Evolutionary conservation across 306 rosid genomes (phyloP).

Genomic region (Sicyos edulis): DNA sequence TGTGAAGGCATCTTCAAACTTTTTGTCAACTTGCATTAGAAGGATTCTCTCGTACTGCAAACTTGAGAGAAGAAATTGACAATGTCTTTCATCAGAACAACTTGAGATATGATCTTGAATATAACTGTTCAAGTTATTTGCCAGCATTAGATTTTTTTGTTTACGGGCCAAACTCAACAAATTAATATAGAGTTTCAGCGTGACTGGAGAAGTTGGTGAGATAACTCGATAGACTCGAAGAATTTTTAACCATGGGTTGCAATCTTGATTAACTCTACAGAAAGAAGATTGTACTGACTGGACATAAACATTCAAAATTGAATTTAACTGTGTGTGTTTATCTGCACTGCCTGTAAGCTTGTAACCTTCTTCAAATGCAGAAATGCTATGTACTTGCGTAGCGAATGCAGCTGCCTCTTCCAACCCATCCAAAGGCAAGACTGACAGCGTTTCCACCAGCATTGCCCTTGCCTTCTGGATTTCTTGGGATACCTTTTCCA

Average conservation of each 20-base stretch:
- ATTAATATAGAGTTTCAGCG: conserved; percentile 63
- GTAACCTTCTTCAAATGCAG: conserved; percentile 62
- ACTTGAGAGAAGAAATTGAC: conserved; percentile 45
- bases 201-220: conserved; percentile 55
- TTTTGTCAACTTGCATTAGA: conserved; percentile 70
- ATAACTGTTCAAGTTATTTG: conserved; percentile 54
- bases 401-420: conserved; percentile 75
- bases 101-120: conserved; percentile 44
- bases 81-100: conserved; percentile 46
- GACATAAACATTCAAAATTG: conserved; percentile 53
- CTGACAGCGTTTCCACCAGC: conserved; percentile 75
- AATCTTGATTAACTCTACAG: conserved; percentile 68
- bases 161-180: conserved; percentile 71
- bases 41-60: conserved; percentile 77
- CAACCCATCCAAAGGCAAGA: conserved; percentile 83
- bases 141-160: conserved; percentile 60
- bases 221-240: conserved; percentile 73
- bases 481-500: conserved; percentile 53
- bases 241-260: conserved; percentile 78
- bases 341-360: conserved; percentile 52
- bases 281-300: conserved; percentile 48
- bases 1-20: conserved; percentile 75
- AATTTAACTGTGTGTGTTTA: conserved; percentile 35
- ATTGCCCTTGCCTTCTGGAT: conserved; percentile 77
- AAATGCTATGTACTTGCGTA: conserved; percentile 77